Base-by-base conservation (phyloP, 257 asterid species). In the Leonotis leonurus region DNA sequence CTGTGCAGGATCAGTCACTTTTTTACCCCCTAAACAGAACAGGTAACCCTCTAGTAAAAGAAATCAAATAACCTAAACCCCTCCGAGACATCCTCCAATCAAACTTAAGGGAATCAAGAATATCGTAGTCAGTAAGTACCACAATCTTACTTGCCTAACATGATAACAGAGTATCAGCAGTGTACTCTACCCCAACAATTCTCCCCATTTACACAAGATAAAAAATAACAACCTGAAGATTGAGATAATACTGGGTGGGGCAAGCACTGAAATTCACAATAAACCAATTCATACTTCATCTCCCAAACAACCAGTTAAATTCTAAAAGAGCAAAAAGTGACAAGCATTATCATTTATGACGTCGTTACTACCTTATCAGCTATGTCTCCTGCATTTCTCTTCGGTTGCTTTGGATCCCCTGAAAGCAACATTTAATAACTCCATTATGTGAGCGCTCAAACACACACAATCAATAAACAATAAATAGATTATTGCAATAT, bases 301-400 rank as follows among this genome's bases (percentile, higher is more conserved):
- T n/a, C n/a, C n/a, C n/a, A n/a, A n/a, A n/a, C n/a, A n/a, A n/a
- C n/a, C n/a, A n/a, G n/a, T n/a, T n/a, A n/a, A n/a, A n/a, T n/a
- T n/a, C n/a, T n/a, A n/a, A n/a, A n/a, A n/a, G n/a, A n/a, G n/a
- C n/a, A n/a, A n/a, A n/a, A n/a, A n/a, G n/a, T n/a, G n/a, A n/a
- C n/a, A n/a, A n/a, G n/a, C n/a, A n/a, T n/a, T n/a, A n/a, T n/a
- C n/a, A n/a, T n/a, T n/a, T n/a, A n/a, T n/a, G n/a, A n/a, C n/a
- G 20, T 61, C 33, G 26, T 21, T 25, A 78, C 77, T 48, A 82
- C 88, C 89, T 75, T 78, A 56, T 72, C 76, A 48, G 46, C 68
- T 32, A 36, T 72, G 64, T 65, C 43, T 20, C 72, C 67, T 12
- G 65, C 41, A 18, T 62, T 72, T 25, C 55, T 72, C 40, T 72